Evolutionary conservation across 2,329 filamentous ascomycete species (phyloP), one percentile per base, ranked within the genome.

Genomic region (Colletotrichum tamarilloi): DNA sequence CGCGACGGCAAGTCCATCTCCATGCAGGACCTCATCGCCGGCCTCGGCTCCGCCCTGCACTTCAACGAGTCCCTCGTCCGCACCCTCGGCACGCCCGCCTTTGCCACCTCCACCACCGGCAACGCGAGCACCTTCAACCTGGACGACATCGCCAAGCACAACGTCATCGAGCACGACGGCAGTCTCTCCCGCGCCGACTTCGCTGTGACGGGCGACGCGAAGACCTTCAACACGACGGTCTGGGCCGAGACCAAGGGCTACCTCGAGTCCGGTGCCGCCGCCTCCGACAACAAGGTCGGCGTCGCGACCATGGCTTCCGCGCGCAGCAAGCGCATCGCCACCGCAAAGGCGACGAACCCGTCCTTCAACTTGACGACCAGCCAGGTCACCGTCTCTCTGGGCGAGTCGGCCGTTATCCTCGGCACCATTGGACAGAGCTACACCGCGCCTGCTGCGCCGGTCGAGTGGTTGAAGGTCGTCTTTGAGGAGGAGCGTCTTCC

Each of bases 21-120:
- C 26, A 60, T 73, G 30, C 42, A 75, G 28, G 63, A 75, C 42
- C 72, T 78, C 49, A 74, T 66, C 53, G 62, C 72, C 24, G 77
- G 75, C 28, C 74, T 77, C 12, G 66, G 70, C 42, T 60, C 70
- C 53, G 76, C 72, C 4, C 56, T 78, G 59, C 76, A 78, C 59
- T 56, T 74, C 58, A 72, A 75, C 57, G 67, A 73, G 67, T 35
- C 66, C 22, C 67, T 73, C 60, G 55, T 70, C 24, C 70, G 70
- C 55, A 73, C 86, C 24, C 73, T 79, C 30, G 80, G 80, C 24
- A 86, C 85, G 73, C 84, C 85, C 0, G 77, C 59, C 26, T 68
- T 74, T n/a, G 63, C 68, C 0, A 71, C 73, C 30, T 74, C 76
- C 57, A 76, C 76, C 2, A 76, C 75, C 9, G 65, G 65, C 22